Conservation (phyloP, 768 basidiomycete species). For the Leccinum uliginosum region DNA sequence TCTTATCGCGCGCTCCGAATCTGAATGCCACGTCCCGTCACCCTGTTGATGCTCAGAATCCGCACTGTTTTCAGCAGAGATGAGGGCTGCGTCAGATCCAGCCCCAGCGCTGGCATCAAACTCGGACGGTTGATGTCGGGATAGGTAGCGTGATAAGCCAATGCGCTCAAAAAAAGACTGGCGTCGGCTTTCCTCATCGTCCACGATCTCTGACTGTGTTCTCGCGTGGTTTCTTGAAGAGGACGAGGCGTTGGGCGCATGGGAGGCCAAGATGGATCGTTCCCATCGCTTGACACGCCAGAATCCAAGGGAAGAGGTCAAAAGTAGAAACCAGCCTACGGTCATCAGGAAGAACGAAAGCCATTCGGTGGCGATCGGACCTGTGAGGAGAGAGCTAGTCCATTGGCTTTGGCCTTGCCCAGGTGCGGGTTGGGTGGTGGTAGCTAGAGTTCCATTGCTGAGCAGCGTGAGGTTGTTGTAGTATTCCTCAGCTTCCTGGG, state of each 20-base stretch:
- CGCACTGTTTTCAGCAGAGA: constrained; percentile 26
- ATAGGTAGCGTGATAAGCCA: constrained; percentile 15
- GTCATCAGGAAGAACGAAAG: constrained; percentile 94
- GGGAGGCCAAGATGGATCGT: constrained; percentile 61
- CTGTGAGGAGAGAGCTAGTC: constrained; percentile 41
- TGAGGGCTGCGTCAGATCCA: constrained; percentile 7
- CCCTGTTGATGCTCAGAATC: constrained; percentile 26
- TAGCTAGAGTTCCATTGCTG: constrained; percentile 25
- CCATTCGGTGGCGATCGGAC: constrained; percentile 87
- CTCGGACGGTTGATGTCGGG: constrained; percentile 12
- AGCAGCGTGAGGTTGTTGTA: constrained; percentile 27
- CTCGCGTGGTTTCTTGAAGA: constrained; percentile 32
- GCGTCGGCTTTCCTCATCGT: constrained; percentile 23
- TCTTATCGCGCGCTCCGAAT: constrained; percentile 40
- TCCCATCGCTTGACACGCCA: constrained; percentile 92
- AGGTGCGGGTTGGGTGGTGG: constrained; percentile 6
- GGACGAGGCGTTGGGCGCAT: constrained; percentile 25
- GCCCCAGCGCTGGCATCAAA: constrained; percentile 2
- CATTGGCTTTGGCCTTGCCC: constrained; percentile 18
- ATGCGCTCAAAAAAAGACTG: constrained; percentile 31
- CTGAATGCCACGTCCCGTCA: constrained; percentile 34
- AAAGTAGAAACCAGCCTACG: constrained; percentile 81
- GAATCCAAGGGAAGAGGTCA: constrained; percentile 87
- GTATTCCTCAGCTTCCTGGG: constrained; percentile 44
- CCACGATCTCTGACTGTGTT: constrained; percentile 25